Base-by-base conservation (phyloP, 148 eudicot species). In the Fagopyrum tataricum region DNA sequence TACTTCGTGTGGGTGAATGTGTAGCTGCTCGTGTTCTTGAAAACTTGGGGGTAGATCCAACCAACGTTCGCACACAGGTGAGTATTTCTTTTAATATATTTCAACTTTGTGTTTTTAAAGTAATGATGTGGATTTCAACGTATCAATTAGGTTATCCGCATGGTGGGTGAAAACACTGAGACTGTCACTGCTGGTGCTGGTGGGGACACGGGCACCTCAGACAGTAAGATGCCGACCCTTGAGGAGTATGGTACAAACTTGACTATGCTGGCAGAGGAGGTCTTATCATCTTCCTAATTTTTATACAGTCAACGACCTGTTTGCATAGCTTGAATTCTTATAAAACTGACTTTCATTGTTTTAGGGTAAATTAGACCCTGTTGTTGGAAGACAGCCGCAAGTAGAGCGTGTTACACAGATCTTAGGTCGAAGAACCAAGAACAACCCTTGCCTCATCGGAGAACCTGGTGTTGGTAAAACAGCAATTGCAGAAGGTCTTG, bases 381-480 rank as follows among this genome's bases (percentile, higher is more conserved):
- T 94, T 72, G 97, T 94, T 74, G 98, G 98, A 81, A 89, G 98
- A 78, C 90, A 89, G 82, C 73, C 47, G 1, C 96, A 94, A 79
- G 91, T 94, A 61, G 98, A 94, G 75, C 98, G 98, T 26, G 98
- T 94, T 15, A 94, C 89, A 42, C 97, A 94, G 81, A 88, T 94
- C 76, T 80, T 94, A 79, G 93, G 98, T 46, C 80, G 98, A 67
- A 78, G 98, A 64, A 91, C 97, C 17, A 94, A 94, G 66, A 94
- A 94, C 70, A 94, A 94, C 73, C 98, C 98, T 24, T 94, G 98
- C 79, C 97, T 94, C 68, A 86, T 94, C 81, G 98, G 98, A 78
- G 96, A 94, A 76, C 98, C 98, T 43, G 98, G 98, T 78, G 98
- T 94, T 37, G 98, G 97, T 51, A 94, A 94, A 82, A 94, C 98